Conservation (phyloP, 805 yeast species). For the Candida golubevii region DNA sequence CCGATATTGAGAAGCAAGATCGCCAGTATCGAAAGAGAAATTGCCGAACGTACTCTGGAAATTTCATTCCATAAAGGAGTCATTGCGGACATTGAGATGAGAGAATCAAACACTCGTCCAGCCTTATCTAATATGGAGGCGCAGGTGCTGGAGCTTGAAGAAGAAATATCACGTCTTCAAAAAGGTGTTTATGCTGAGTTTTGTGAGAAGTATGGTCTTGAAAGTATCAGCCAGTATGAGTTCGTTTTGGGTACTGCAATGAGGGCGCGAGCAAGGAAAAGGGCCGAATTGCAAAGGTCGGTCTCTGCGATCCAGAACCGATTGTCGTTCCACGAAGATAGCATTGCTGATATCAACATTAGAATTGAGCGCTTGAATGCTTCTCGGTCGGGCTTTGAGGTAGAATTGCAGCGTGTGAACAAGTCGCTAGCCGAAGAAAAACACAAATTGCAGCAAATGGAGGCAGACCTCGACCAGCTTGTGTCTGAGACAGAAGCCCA, state of each 20-base stretch:
- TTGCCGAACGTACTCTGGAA: conserved; percentile 47
- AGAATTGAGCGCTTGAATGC: conserved; percentile 43
- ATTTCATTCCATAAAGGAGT: conserved; percentile 40
- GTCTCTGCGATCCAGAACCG: conserved; percentile 58
- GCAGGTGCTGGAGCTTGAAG: conserved; percentile 6
- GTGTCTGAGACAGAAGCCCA: conserved; percentile 24
- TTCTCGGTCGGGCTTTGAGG: conserved; percentile 25
- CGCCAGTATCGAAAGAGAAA: conserved; percentile 39
- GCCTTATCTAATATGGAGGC: conserved; percentile 15
- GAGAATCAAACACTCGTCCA: conserved; percentile 15
- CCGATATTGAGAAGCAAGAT: conserved; percentile 44
- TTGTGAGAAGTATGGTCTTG: conserved; percentile 51
- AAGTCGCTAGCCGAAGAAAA: conserved; percentile 19
- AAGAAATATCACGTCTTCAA: conserved; percentile 29
- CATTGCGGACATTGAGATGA: conserved; percentile 18
- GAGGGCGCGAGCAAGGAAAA: conserved; percentile 55
- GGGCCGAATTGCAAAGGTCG: conserved; percentile 58
- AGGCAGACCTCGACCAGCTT: conserved; percentile 30
- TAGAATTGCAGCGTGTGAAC: conserved; percentile 24
- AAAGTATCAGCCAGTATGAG: conserved; percentile 64
- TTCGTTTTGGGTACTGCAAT: conserved; percentile 55
- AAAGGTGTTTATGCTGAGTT: conserved; percentile 47
- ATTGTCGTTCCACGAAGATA: conserved; percentile 59
- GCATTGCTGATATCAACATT: conserved; percentile 46
- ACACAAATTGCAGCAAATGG: conserved; percentile 9